These are phyloP conservation scores for Suillus subalutaceus DNA, from an alignment of 768 basidiomycete species.

Conservation along the genomic window DNA sequence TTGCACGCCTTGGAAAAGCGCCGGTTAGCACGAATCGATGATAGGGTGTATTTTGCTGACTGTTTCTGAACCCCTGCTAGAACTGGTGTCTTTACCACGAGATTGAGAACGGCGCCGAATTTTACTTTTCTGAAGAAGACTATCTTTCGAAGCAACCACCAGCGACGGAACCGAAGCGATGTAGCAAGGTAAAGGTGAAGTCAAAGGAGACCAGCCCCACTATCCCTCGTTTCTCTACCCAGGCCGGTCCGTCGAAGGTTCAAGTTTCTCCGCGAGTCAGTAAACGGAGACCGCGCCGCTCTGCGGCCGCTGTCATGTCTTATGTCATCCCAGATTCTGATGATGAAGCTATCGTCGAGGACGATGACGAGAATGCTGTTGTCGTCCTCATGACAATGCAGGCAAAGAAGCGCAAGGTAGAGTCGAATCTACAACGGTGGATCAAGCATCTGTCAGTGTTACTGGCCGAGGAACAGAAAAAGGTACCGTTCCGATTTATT, in stretches of 20 bases:
- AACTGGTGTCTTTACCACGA: constrained; percentile 57
- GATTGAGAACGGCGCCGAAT: constrained; percentile 68
- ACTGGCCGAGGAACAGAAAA: constrained; percentile 67
- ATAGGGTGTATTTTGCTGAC: neutral
- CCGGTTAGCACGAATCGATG: constrained; percentile 48
- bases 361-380: constrained; percentile 38
- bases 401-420: constrained; percentile 40
- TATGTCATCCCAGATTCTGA: constrained; percentile 74
- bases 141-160: constrained; percentile 49
- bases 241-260: constrained; percentile 19
- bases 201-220: constrained; percentile 39
- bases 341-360: constrained; percentile 56
- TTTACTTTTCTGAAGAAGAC: constrained; percentile 71
- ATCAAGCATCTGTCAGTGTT: constrained; percentile 64
- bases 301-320: constrained; percentile 53
- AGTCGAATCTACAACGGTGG: constrained; percentile 63
- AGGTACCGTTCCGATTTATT: constrained; percentile 44
- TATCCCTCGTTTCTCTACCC: constrained; percentile 27
- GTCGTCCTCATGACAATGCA: constrained; percentile 32
- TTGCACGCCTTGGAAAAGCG: constrained; percentile 65
- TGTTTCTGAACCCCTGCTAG: constrained; percentile 34
- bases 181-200: constrained; percentile 29
- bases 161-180: constrained; percentile 25
- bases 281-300: constrained; percentile 63
- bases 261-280: constrained; percentile 27